Base-by-base conservation (phyloP, 1,284 basidiomycete genomes). In the Sporisorium scitamineum region DNA sequence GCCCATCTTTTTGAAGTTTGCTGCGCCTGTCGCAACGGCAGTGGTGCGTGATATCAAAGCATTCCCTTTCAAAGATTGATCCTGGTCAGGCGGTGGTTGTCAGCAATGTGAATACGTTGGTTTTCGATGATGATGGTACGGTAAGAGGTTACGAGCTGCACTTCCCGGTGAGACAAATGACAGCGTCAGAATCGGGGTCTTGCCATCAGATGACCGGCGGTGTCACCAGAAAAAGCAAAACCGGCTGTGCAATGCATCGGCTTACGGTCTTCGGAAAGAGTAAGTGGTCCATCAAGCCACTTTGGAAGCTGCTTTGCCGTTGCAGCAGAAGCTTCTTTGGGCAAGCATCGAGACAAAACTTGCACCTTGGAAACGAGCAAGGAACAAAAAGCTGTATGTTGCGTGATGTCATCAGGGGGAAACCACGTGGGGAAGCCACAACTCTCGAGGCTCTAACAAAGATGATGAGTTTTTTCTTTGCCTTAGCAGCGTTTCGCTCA, bases 1-100 rank as follows among this genome's bases (percentile, higher is more conserved):
- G 16, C 60, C 54, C 75, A 80, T 80, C 24, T 3, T 37, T 58
- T 37, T 58, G 45, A 26, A 24, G 1, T 13, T 32, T 32, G 37
- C 24, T 32, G n/a, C 22, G 26, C 32, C 32, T 34, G 10, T 16
- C 16, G 27, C 16, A 9, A 48, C 6, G 26, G 48, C 29, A 6
- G 27, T 20, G 27, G 29, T n/a, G 48, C 27, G 29, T 5, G n/a
- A 11, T 18, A 50, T 50, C 48, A 50, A 8, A 5, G 27, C 48
- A 50, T 27, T 16, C 11, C 48, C 11, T 27, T 22, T 16, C 13
- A 22, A 47, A 27, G 20, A 14, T 1, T 45, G 22, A 13, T 2
- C 22, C 11, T 13, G 7, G 9, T 24, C 16, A 48, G 47, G 3
- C 6, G 18, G n/a, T 42, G 39, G 39, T 20, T 18, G 39, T 42